phyloP scores from a whole-genome alignment of 2,329 filamentous ascomycete species.

The Fusarium subglutinans region DNA sequence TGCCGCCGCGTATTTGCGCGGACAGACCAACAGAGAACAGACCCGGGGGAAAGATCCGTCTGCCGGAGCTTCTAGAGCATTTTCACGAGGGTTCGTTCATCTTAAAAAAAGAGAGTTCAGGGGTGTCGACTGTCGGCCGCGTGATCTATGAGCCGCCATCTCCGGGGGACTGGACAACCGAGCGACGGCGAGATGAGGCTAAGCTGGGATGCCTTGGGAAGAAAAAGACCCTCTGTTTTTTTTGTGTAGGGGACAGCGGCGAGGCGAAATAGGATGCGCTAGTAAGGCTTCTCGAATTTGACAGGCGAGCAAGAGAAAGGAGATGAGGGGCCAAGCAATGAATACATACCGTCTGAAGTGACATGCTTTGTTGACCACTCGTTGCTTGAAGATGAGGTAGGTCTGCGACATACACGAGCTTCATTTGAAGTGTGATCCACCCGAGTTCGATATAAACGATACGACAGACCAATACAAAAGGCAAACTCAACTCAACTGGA shows the following conservation, averaged over 20 bases:
- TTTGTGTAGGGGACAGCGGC: conserved; percentile 6
- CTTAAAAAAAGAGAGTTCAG: conserved; percentile 29
- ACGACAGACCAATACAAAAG: not conserved
- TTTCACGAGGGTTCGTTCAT: conserved; percentile 31
- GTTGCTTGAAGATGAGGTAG: not conserved
- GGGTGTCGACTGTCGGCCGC: conserved; percentile 29
- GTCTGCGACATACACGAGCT: conserved; percentile 10
- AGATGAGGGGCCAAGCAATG: conserved; percentile 11
- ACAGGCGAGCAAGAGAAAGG: conserved; percentile 9
- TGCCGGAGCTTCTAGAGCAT: conserved; percentile 35
- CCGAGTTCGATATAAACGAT: not conserved
- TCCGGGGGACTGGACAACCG: conserved; percentile 30
- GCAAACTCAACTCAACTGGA: not conserved
- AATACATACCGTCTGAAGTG: not conserved
- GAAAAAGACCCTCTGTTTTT: not conserved
- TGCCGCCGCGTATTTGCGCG: not conserved
- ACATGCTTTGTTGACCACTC: conserved; percentile 11
- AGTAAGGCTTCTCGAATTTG: conserved; percentile 29
- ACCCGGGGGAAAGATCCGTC: conserved; percentile 29
- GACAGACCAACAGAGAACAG: not conserved
- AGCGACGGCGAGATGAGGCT: conserved; percentile 37
- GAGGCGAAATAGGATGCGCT: conserved; percentile 21
- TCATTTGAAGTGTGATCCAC: conserved; percentile 16
- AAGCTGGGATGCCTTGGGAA: conserved; percentile 23
- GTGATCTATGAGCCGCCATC: conserved; percentile 44